phyloP scores from a whole-genome alignment of 192 early-diverging fungal genomes.

The Coemansia sp. region DNA sequence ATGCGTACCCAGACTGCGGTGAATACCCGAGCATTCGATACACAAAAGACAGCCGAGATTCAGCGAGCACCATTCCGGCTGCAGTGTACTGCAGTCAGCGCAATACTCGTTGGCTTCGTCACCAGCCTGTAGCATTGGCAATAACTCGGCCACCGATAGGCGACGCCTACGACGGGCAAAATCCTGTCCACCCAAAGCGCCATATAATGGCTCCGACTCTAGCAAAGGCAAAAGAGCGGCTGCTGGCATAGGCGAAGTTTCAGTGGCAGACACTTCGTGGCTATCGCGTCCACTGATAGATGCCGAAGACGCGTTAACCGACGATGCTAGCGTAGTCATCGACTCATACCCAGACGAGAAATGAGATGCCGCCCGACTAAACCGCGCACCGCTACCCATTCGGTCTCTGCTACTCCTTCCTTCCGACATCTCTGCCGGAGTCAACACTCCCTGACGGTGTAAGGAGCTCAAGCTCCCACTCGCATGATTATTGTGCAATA shows the following conservation, averaged over 20 bases:
- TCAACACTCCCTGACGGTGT: conserved; percentile 3
- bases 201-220: not conserved
- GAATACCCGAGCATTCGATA: conserved; percentile 90
- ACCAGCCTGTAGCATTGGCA: conserved; percentile 23
- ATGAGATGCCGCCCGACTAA: conserved; percentile 27
- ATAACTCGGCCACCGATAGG: conserved; percentile 9
- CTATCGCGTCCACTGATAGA: conserved; percentile 10
- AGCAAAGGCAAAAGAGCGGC: not conserved
- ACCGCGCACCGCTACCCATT: conserved; percentile 2
- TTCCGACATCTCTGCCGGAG: conserved; percentile 1
- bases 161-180: not conserved
- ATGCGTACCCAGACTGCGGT: conserved; percentile 87
- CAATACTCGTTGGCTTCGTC: conserved; percentile 43
- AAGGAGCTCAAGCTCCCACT: not conserved
- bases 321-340: conserved; percentile 15
- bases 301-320: conserved; percentile 17
- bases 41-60: conserved; percentile 82
- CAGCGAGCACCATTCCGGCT: conserved; percentile 85
- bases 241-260: not conserved
- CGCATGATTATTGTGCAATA: conserved; percentile 14
- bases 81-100: conserved; percentile 59
- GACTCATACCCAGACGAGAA: conserved; percentile 24
- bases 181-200: not conserved
- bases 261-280: conserved; percentile 2
- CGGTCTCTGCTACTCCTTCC: not conserved